Evolutionary conservation across 495 filamentous ascomycete genomes (phyloP), one percentile per base, ranked within the genome.

Genomic region (Lasiosphaeris hirsuta): DNA sequence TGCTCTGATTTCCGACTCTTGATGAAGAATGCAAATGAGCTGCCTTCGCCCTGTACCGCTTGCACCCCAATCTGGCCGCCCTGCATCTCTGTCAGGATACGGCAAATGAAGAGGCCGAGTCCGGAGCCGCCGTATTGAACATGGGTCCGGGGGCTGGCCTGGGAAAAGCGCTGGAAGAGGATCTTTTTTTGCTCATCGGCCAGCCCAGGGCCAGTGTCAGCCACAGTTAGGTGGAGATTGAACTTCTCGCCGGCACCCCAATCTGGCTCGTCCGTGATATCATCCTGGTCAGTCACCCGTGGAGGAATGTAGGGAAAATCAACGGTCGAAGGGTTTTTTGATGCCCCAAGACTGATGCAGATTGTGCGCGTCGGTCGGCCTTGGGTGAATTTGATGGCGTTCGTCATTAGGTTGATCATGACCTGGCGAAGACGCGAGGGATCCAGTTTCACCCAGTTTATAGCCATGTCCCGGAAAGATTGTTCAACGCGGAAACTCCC

Each of bases 11-110:
- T 76, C 30, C 80, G 69, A 37, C 75, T 75, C 53, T 77, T 75
- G 58, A 83, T 68, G 66, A 91, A 93, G 68, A 96, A 96, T 11
- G 87, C 87, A 72, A 96, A 96, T 0, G 88, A 92, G 66, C 87
- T 90, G 14, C 90, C 90, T 40, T 84, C 69, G 7, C 86, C 88
- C 51, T 85, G 76, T 61, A 84, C 78, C 3, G 88, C 90, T 14
- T 82, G 78, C 1, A 94, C 89, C 1, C 89, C 90, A 54, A 95
- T 92, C 57, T 91, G 87, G 6, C 90, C 90, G 17, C 90, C 90
- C 72, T 92, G 89, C 10, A 94, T 67, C 61, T 93, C 89, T 15
- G 87, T 89, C 7, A 96, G 73, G 52, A 86, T 83, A 38, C 88
- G 76, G 33, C 85, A 90, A 53, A 95, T 92, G 72, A 92, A 95